Evolutionary conservation across 495 filamentous ascomycete species (phyloP), one percentile per base, ranked within the genome.

Genomic region (Xylaria palmicola): DNA sequence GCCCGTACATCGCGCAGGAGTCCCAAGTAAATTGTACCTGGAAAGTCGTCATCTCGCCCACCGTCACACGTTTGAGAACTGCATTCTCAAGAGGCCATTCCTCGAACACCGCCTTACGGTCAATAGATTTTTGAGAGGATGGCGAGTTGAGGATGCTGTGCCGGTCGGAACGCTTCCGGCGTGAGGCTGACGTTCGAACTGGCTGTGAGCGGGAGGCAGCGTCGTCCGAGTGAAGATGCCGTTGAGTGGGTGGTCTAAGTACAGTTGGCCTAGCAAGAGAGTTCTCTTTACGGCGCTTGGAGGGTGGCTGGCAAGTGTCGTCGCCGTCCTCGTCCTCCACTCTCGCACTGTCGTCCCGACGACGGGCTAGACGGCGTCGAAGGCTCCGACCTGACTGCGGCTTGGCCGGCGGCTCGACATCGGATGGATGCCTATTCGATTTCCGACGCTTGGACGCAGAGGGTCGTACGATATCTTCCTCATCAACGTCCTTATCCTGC

Each of bases 241-340:
- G 6, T 41, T 15, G 39, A n/a, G 15, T 15, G 39, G 13, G 10
- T 41, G 39, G 15, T 41, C 39, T n/a, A n/a, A 41, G 39, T 15
- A 41, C 15, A 15, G 50, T n/a, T 17, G 45, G 36, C 36, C 0
- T 34, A 37, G 49, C 24, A 55, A 29, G 37, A 41, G 50, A 22
- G 50, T 30, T 55, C 22, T 19, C 29, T 20, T 54, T 62, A 36
- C 24, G 59, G 50, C 59, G 59, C 37, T 62, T 62, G 39, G 19
- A 32, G 22, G 15, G 37, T 45, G 50, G 59, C 49, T 24, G 36
- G 49, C 59, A 44, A 41, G 40, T 44, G 30, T 55, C 48, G 29
- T 55, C 59, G 32, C 29, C 39, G 43, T 55, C 58, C 59, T 62
- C 49, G 59, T 54, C 49, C 49, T 55, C 48, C 32, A 19, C 48